Evolutionary conservation across 83 land plant genomes (phyloP).

Genomic region (Larix sibirica): DNA sequence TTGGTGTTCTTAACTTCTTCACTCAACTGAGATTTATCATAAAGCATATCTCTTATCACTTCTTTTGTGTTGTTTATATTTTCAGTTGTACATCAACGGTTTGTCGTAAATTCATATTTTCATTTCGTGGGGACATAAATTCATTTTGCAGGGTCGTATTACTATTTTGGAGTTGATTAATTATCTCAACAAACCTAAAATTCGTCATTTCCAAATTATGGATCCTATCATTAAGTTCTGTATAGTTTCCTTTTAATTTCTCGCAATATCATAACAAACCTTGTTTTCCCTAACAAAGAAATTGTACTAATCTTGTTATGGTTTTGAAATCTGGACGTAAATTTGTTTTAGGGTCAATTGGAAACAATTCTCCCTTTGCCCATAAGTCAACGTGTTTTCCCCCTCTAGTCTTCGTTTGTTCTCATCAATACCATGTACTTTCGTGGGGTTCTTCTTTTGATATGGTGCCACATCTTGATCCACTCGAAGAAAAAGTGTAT

Average conservation of each 20-base stretch:
- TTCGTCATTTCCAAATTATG: background rate
- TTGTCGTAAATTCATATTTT: too few species aligned
- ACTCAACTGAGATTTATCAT: background rate
- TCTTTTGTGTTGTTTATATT: background rate
- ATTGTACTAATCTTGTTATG: background rate
- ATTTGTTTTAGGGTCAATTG: background rate
- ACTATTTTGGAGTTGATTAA: too few species aligned
- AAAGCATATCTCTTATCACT: background rate
- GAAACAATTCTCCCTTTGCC: background rate
- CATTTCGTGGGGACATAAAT: too few species aligned
- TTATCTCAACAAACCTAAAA: background rate
- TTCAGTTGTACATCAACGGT: background rate
- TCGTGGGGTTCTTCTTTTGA: too few species aligned
- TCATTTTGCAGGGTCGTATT: too few species aligned
- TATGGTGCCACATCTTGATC: too few species aligned
- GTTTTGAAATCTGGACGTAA: background rate
- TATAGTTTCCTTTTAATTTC: background rate
- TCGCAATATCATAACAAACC: background rate
- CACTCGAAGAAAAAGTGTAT: too few species aligned
- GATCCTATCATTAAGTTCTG: background rate
- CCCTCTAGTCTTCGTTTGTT: background rate
- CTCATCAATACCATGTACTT: too few species aligned
- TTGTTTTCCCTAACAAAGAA: background rate
- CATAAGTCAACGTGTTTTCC: background rate
- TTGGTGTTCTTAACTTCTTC: background rate